A percentile compares a stretch with the other conserved stretches of the same genome.
These are phyloP conservation scores for Vaccinium vitisidaea DNA, from an alignment of 148 eudicot species.

Conservation along the genomic window DNA sequence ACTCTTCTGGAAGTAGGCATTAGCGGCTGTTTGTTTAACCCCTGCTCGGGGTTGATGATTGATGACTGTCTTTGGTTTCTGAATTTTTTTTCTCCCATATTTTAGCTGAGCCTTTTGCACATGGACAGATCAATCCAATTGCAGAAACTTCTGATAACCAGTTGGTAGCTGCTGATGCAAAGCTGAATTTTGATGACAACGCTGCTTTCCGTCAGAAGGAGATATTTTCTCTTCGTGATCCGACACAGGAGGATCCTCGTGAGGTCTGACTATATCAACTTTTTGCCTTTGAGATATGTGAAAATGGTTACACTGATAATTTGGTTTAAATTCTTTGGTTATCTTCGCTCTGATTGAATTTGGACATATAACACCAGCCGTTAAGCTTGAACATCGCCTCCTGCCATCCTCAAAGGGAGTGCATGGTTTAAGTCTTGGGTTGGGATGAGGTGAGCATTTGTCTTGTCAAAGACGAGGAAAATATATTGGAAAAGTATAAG, in stretches of 20 bases:
- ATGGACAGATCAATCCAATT: constrained; percentile 77
- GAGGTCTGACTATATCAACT: constrained; percentile 48
- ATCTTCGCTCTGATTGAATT: neutral
- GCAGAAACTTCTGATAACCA: constrained; percentile 87
- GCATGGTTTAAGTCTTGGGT: neutral
- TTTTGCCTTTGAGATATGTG: neutral
- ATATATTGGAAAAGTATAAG: neutral
- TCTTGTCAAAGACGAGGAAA: neutral
- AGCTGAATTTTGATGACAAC: constrained; percentile 95
- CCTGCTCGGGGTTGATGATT: neutral
- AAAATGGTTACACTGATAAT: neutral
- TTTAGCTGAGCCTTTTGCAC: constrained; percentile 8
- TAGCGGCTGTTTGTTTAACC: neutral
- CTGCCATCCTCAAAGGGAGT: constrained; percentile 2
- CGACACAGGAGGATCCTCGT: constrained; percentile 94
- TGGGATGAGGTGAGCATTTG: constrained; percentile 6
- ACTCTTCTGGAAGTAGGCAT: constrained; percentile 77
- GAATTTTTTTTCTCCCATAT: neutral
- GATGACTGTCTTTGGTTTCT: neutral
- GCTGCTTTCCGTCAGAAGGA: constrained; percentile 95
- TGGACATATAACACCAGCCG: neutral
- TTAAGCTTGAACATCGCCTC: neutral
- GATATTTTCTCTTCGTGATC: constrained; percentile 90
- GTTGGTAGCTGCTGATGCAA: constrained; percentile 98
- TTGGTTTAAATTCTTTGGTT: neutral